Evolutionary conservation across 2,329 filamentous ascomycete species (phyloP), one percentile per base, ranked within the genome.

Genomic region (Epichloe elymi): DNA sequence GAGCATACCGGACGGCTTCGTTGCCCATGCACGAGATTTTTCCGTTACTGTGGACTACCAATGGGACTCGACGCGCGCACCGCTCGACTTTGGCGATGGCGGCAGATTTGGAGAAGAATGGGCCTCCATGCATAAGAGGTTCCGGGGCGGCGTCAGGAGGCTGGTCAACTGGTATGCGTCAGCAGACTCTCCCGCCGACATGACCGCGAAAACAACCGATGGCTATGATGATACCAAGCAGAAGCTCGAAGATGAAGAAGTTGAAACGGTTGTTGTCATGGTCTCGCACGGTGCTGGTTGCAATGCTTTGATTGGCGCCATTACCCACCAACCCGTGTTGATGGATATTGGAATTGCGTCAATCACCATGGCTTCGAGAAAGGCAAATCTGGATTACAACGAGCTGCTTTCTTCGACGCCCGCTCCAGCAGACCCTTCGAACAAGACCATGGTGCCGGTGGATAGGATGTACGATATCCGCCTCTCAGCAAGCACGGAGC

Each of bases 281-380:
- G 86, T 98, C 20, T 95, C 93, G 0, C 93, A 98, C 63, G 91
- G 91, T 23, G 93, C 93, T 14, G 93, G 93, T 39, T 95, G 91
- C 68, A 98, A 98, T 69, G 93, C 93, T 2, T 70, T 98, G 43
- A 90, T 98, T 55, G 89, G 91, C 12, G 89, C 89, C 26, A 79
- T 98, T 56, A 94, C 90, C 0, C 86, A 91, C 54, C 86, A 95
- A 61, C 91, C 93, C 0, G 89, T 95, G 0, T 75, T 98, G 14
- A 80, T 95, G 61, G 90, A 97, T 62, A 85, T 97, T 15, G 85
- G 84, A 30, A 86, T 95, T 69, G 87, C 91, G 0, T 95, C 90
- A 3, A 74, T 98, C 46, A 96, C 91, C 1, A 86, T 96, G 82
- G 91, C 91, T 4, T 76, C 83, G 15, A 76, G 82, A 47, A 83